Base-by-base conservation (phyloP, 805 yeast species). In the Myxozyma udenii region DNA sequence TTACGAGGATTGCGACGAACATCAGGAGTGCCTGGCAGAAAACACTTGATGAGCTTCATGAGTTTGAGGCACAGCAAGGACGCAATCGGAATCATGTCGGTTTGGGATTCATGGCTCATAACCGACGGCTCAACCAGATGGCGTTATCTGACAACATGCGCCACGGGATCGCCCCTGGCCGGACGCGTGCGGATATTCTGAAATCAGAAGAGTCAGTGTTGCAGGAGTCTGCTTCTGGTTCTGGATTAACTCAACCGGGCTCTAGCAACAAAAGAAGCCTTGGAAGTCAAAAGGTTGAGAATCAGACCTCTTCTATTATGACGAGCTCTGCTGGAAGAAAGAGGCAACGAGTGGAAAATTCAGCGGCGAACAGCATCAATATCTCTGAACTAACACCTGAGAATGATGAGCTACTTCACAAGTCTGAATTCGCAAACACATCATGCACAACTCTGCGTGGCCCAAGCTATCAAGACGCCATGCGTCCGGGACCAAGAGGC, bases 1-100 rank as follows among this genome's bases (percentile, higher is more conserved):
- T 50, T 41, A 11, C 45, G 2, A 39, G 39, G 19, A 19, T 53
- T 19, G 22, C 51, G 5, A 18, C 30, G 24, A 46, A 44, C 42
- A 19, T 53, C 36, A 50, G 35, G 41, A 36, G 25, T 19, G 57
- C 55, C 5, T 53, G 57, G 57, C n/a, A 35, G 14, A 50, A 46
- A 22, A 53, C 57, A 32, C 44, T 53, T 4, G 45, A 49, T 26
- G 57, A 53, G 38, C 32, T 53, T 23, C 50, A 45, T 38, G 55
- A 50, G 40, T 48, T 47, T 11, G 53, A 50, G 18, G 44, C 37
- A 9, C 51, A 45, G 41, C 52, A 45, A 9, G 44, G 40, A 16
- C n/a, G 32, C 0, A 23, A 21, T 21, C 32, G 14, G 11, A 26
- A 11, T 7, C 30, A 26, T 6, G 11, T 11, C 30, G 11, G 30